Conservation (phyloP, 73 alveolate species). For the Paramecium sexaurelia region DNA sequence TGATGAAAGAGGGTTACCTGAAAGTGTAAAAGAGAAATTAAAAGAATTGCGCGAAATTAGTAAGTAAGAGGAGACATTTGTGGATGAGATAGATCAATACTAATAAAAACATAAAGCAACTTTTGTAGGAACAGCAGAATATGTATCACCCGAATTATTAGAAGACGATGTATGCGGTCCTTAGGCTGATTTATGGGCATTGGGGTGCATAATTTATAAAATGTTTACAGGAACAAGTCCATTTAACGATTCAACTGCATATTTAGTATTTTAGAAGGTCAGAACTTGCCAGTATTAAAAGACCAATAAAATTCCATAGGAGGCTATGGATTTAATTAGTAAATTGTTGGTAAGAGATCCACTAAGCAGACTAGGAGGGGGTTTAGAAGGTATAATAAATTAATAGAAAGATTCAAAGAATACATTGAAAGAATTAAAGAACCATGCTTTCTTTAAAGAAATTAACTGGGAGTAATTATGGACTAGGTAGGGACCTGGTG, state of each 20-base stretch:
- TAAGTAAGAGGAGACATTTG: neutral
- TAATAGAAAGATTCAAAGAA: slow-evolving; percentile 75
- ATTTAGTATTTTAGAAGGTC: slow-evolving; percentile 81
- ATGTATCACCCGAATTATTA: slow-evolving; percentile 71
- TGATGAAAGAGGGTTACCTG: neutral
- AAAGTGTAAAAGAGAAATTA: neutral
- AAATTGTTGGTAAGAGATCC: slow-evolving; percentile 74
- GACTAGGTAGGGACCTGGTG: neutral
- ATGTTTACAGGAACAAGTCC: slow-evolving; percentile 89
- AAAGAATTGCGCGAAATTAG: neutral
- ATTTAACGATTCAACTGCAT: slow-evolving; percentile 78
- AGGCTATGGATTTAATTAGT: slow-evolving; percentile 86
- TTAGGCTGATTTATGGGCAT: slow-evolving; percentile 70
- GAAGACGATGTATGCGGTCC: slow-evolving; percentile 83
- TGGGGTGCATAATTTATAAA: slow-evolving; percentile 60
- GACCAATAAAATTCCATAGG: slow-evolving; percentile 76
- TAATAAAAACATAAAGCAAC: slow-evolving; percentile 27
- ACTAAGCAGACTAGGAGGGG: slow-evolving; percentile 83
- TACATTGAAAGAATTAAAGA: neutral
- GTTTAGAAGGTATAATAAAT: slow-evolving; percentile 58
- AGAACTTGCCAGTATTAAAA: slow-evolving; percentile 72
- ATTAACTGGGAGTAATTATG: slow-evolving; percentile 51
- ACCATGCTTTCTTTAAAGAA: slow-evolving; percentile 60
- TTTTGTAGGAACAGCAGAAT: slow-evolving; percentile 68
- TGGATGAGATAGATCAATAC: neutral